A percentile compares a stretch with the other conserved stretches of the same genome.
These are phyloP conservation scores for Aschersonia sp. DNA, from an alignment of 2,329 filamentous ascomycete species.

Conservation along the genomic window DNA sequence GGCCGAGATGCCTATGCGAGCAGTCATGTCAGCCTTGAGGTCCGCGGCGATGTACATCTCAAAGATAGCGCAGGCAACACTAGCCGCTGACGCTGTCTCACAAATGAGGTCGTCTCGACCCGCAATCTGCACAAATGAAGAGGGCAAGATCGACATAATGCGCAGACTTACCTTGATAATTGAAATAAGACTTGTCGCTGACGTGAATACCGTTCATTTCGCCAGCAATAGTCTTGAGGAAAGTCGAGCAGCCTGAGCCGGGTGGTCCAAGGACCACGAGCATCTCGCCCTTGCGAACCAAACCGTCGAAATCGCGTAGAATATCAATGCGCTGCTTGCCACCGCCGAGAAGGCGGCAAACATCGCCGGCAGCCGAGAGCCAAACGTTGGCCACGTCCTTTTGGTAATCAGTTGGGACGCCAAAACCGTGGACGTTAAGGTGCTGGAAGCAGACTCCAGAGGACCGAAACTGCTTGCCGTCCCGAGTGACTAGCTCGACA, in stretches of 20 bases:
- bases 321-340: conserved; percentile 50
- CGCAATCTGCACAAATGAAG: too few relatives aligned
- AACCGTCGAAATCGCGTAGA: conserved; percentile 50
- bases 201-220: conserved; percentile 71
- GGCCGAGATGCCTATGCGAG: conserved; percentile 39
- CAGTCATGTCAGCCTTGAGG: too few relatives aligned
- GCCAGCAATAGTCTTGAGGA: conserved; percentile 72
- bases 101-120: too few relatives aligned
- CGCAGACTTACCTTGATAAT: conserved; percentile 55
- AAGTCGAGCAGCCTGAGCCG: conserved; percentile 65
- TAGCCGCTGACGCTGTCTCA: too few relatives aligned
- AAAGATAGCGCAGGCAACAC: too few relatives aligned
- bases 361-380: conserved; percentile 30
- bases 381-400: conserved; percentile 50
- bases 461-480: conserved; percentile 42
- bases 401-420: conserved; percentile 55
- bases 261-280: conserved; percentile 61
- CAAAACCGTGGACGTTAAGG: conserved; percentile 54
- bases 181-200: conserved; percentile 57
- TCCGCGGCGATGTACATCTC: too few relatives aligned
- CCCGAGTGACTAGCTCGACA: conserved; percentile 33
- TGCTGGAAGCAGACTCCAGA: conserved; percentile 53
- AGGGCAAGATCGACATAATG: too few relatives aligned
- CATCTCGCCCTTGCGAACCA: conserved; percentile 61
- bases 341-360: conserved; percentile 34